Evolutionary conservation across 2,329 filamentous ascomycete genomes (phyloP).

Genomic region (Colletotrichum sp.): DNA sequence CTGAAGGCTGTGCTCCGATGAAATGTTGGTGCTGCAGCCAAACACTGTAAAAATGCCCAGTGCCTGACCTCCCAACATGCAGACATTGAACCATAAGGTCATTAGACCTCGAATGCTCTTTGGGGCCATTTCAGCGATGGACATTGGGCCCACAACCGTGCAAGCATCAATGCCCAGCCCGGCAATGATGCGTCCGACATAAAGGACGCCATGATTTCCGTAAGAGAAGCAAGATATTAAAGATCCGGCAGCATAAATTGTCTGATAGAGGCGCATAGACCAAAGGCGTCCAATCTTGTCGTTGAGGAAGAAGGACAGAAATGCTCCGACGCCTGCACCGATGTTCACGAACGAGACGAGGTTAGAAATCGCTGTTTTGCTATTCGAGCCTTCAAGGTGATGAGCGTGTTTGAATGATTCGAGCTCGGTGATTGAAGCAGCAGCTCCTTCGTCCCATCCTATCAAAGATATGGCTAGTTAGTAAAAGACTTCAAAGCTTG

Average conservation of each 20-base stretch:
- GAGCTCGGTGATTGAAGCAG: constrained; percentile 37
- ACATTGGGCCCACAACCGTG: constrained; percentile 35
- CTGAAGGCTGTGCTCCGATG: constrained; percentile 23
- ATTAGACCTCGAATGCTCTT: constrained; percentile 36
- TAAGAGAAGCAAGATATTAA: constrained; percentile 33
- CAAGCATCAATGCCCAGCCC: constrained; percentile 42
- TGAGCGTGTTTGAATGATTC: constrained; percentile 30
- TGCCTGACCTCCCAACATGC: constrained; percentile 25
- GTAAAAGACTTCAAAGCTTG: neutral
- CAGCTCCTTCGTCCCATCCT: constrained; percentile 41
- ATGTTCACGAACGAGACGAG: constrained; percentile 38
- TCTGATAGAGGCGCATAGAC: neutral
- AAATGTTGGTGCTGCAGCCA: constrained; percentile 34
- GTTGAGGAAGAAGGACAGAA: constrained; percentile 44
- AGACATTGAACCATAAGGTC: constrained; percentile 35
- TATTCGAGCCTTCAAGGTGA: constrained; percentile 32
- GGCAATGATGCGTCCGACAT: constrained; percentile 36
- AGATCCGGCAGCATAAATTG: constrained; percentile 34
- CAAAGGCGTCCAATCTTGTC: constrained; percentile 36
- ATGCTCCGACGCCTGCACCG: constrained; percentile 19
- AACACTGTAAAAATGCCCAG: constrained; percentile 35
- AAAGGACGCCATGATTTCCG: constrained; percentile 34
- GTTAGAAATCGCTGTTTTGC: neutral
- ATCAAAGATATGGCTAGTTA: neutral
- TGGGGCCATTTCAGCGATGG: constrained; percentile 38